Base-by-base conservation (phyloP, 345 rosid genomes). In the Euphorbia lathyris region DNA sequence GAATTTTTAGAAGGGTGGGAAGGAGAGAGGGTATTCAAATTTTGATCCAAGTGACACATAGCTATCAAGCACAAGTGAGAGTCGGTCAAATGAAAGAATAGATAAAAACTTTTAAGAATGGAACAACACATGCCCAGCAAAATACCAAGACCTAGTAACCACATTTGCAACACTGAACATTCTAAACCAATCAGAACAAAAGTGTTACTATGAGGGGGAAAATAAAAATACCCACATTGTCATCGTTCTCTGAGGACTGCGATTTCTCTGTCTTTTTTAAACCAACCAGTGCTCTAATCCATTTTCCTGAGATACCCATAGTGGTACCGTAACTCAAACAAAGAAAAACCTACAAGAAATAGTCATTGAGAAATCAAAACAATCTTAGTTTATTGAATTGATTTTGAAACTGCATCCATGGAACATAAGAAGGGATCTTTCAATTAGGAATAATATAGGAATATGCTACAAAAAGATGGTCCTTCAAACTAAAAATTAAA, bases 271-370 rank as follows among this genome's bases (percentile, higher is more conserved):
- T 79, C 81, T 88, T 92, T 72, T 81, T 88, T 71, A 89, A 80
- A 71, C 98, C 92, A 77, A 96, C 86, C 80, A 92, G 80, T 66
- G 98, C 89, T 81, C 83, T 92, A 69, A 96, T 81, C 99, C 99
- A 96, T 86, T 87, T 92, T 48, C 97, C 96, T 0, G 97, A 85
- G 71, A 88, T 93, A 75, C 99, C 99, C 99, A 96, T 96, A 70
- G 69, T 50, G 43, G 42, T 60, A 47, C 74, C 20, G 48, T 68
- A 71, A 32, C 73, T 67, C 74, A 75, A 59, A 71, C 34, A 72
- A 66, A 1, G 50, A 53, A 67, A 36, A 9, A 70, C 74, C 87
- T 84, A 77, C 73, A 60, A 58, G 67, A 68, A 67, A 73, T 57
- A 51, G 55, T 72, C 34, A 70, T n/a, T 22, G 52, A 66, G 36